Evolutionary conservation across 306 rosid genomes (phyloP), one percentile per base, ranked within the genome.

Genomic region (Corylus americana): DNA sequence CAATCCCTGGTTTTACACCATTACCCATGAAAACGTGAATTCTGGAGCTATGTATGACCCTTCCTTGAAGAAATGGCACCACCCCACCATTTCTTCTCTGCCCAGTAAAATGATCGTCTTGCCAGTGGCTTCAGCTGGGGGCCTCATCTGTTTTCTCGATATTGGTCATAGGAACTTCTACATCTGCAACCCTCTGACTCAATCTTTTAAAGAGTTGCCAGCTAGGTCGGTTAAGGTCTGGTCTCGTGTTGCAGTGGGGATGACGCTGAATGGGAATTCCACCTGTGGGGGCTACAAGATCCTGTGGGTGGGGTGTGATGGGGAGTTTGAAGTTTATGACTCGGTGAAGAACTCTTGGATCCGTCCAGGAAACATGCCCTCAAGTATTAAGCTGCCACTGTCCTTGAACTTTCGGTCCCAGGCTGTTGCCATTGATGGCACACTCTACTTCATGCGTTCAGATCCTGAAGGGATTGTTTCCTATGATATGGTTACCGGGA

Each of bases 61-160:
- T 77, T 88, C 91, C 85, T 45, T 73, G 82, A 91, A 87, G 87
- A 96, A 96, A 79, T 96, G 99, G 99, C 87, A 90, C 84, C 92
- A 92, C 75, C 96, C 87, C 31, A 79, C 90, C 76, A 80, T 85
- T 81, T 88, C 89, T 75, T 80, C 90, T 55, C 84, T 87, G 74
- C 98, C 89, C 47, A 48, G 85, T 11, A 82, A 89, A 73, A 58
- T 81, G 81, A 87, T 90, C 44, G 80, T 89, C 77, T 73, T 87
- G 61, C 99, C 98, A 16, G 93, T 89, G 82, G 98, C 99, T 74
- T 96, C 98, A 75, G 97, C 96, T 4, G 99, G 99, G 59, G 98
- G 99, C 31, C 87, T 96, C 51, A 94, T 96, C 37, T 96, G 98
- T 84, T 88, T 91, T 77, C 90, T 87, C 71, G 98, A 90, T 82